phyloP scores from a whole-genome alignment of 805 yeast species.

The Lachancea quebecensis region DNA sequence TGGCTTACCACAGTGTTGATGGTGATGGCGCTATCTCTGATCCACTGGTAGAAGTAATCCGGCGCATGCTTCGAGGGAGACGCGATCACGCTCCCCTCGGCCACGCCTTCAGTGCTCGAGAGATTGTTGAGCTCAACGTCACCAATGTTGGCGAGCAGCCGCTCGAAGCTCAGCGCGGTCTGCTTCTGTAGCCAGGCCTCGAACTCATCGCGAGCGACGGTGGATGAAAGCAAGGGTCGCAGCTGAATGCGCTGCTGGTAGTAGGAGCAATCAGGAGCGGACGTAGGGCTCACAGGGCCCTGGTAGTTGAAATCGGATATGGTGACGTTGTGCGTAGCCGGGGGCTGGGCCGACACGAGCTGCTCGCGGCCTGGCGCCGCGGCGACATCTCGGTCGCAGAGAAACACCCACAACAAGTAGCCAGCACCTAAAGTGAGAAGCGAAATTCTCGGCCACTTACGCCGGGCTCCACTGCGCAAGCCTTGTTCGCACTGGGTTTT shows the following conservation, averaged over 20 bases:
- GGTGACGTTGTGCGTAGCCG: constrained; percentile 5
- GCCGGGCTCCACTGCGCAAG: no score
- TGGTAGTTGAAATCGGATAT: constrained; percentile 3
- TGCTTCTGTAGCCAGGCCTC: constrained; percentile 8
- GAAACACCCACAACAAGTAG: no score
- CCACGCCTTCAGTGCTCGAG: constrained; percentile 34
- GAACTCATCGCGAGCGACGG: constrained; percentile 10
- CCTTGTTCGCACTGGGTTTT: no score
- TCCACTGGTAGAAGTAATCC: constrained; percentile 86
- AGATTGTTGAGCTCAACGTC: constrained; percentile 30
- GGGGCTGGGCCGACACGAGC: not conserved
- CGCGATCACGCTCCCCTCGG: constrained; percentile 73
- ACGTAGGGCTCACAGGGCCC: not conserved
- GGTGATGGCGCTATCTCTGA: constrained; percentile 82
- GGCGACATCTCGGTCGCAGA: no score
- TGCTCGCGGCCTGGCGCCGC: no score
- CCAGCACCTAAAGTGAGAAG: no score
- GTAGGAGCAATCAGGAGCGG: constrained; percentile 3
- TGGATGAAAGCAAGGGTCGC: constrained; percentile 4
- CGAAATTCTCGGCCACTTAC: no score
- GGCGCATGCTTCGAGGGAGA: constrained; percentile 70
- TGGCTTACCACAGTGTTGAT: constrained; percentile 54
- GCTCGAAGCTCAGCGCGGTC: constrained; percentile 29
- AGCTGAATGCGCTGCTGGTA: constrained; percentile 6
- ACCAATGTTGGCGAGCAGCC: constrained; percentile 44